Base-by-base conservation (phyloP, 176 grass and related monocot genomes). In the Phoenix roebelenii region DNA sequence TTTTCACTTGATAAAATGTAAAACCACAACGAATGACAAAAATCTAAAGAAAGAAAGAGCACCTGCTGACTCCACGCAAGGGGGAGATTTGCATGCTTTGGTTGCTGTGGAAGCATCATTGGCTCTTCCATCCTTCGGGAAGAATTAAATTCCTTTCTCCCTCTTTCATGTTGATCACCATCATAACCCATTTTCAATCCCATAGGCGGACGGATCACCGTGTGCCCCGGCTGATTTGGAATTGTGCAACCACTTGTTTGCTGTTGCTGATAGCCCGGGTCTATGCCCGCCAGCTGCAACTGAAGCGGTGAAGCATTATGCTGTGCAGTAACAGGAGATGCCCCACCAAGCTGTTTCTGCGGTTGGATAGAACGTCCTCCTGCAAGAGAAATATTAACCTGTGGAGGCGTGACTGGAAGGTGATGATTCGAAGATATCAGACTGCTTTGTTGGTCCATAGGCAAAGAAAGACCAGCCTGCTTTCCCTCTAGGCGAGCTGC, bases 71-170 rank as follows among this genome's bases (percentile, higher is more conserved):
- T 83, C 70, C 81, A 76, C 66, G 80, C 16, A 52, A 73, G 49
- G 18, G 87, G 87, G 22, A 90, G 59, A 74, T 81, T 63, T 58
- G 87, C 79, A 56, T 81, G 70, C 70, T 87, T 98, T 69, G 93
- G 87, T 59, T 88, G 87, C 67, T 82, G 79, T 23, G 73, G 72
- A 17, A 66, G 69, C 69, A 64, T 74, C 69, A 79, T 81, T 72
- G 74, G 55, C 59, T 76, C 82, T 73, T 85, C 79, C 72, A 85
- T 61, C 65, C 79, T 85, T 50, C 64, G 57, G 73, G 70, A 71
- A 39, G 77, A 61, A 72, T 74, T 75, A 80, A 55, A 23, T 19
- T 78, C 72, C 26, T 74, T 78, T 64, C 51, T 65, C 26, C 25
- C n/a, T 73, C 60, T 86, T 89, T 79, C 82, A 64, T 67, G 73